Conservation (phyloP, 2,329 filamentous ascomycete genomes). For the Monilinia polystroma region DNA sequence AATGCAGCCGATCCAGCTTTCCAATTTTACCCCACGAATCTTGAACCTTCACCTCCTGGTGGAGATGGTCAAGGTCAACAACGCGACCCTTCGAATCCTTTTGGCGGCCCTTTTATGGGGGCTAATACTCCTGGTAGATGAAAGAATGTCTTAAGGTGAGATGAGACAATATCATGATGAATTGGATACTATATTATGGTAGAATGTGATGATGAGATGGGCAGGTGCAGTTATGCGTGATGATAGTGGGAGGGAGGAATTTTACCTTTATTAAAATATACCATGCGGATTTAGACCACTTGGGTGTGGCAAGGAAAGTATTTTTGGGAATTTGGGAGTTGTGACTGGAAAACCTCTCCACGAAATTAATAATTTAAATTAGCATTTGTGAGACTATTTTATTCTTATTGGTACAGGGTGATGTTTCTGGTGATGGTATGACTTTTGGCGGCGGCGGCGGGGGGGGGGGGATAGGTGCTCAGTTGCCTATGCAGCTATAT, state of each 20-base stretch:
- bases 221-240: not conserved
- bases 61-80: slow-evolving; percentile 24
- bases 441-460: too few relatives aligned
- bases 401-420: too few relatives aligned
- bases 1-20: slow-evolving; percentile 39
- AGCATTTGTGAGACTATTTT: too few relatives aligned
- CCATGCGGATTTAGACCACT: not conserved
- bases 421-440: too few relatives aligned
- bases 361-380: not conserved
- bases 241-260: not conserved
- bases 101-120: slow-evolving; percentile 40
- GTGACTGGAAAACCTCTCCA: not conserved
- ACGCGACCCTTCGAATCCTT: slow-evolving; percentile 27
- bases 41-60: slow-evolving; percentile 31
- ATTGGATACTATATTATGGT: not conserved
- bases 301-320: not conserved
- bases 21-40: slow-evolving; percentile 36
- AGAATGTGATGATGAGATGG: not conserved
- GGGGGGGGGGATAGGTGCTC: too few relatives aligned
- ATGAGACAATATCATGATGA: not conserved
- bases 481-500: too few relatives aligned
- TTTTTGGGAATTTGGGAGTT: not conserved
- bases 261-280: not conserved
- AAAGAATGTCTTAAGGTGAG: slow-evolving; percentile 15
- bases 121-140: slow-evolving; percentile 39